These are phyloP conservation scores for Trypanosoma mega DNA, from an alignment of 208 protist genomes.

Conservation along the genomic window DNA sequence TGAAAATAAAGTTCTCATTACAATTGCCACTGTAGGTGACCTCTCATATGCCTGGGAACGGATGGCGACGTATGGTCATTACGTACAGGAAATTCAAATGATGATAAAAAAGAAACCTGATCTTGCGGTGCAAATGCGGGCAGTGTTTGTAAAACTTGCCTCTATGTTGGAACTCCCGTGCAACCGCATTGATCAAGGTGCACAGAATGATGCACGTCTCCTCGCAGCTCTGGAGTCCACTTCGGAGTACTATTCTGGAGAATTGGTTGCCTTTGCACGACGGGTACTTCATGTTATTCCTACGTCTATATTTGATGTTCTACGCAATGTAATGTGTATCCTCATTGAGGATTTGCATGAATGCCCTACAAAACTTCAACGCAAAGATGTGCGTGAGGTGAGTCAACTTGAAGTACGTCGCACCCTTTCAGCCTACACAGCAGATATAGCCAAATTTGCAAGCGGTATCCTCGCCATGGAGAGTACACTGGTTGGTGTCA, in stretches of 20 bases:
- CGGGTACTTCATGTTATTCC: slow-evolving; percentile 97
- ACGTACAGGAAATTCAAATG: slow-evolving; percentile 92
- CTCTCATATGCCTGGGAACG: slow-evolving; percentile 96
- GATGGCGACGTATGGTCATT: slow-evolving; percentile 83
- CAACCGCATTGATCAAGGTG: slow-evolving; percentile 91
- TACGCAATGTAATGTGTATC: slow-evolving; percentile 94
- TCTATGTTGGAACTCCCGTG: slow-evolving; percentile 95
- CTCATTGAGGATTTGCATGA: slow-evolving; percentile 82
- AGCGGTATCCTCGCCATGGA: slow-evolving; percentile 98
- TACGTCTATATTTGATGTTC: slow-evolving; percentile 92
- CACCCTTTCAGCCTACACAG: slow-evolving; percentile 84
- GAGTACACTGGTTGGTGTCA: slow-evolving; percentile 96
- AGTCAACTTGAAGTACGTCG: slow-evolving; percentile 92
- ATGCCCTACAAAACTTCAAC: slow-evolving; percentile 67
- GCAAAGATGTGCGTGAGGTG: slow-evolving; percentile 68
- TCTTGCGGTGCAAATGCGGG: slow-evolving; percentile 92
- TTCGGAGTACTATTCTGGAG: slow-evolving; percentile 92
- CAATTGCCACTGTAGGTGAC: slow-evolving; percentile 91
- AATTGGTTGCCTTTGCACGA: slow-evolving; percentile 92
- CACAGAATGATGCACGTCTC: slow-evolving; percentile 53
- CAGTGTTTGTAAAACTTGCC: slow-evolving; percentile 97
- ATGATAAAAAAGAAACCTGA: slow-evolving; percentile 91
- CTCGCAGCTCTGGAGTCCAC: slow-evolving; percentile 83
- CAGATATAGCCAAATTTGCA: slow-evolving; percentile 94
- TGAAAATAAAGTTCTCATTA: slow-evolving; percentile 84